phyloP scores from a whole-genome alignment of 805 yeast species.

The Isabelozyma gotoi region DNA sequence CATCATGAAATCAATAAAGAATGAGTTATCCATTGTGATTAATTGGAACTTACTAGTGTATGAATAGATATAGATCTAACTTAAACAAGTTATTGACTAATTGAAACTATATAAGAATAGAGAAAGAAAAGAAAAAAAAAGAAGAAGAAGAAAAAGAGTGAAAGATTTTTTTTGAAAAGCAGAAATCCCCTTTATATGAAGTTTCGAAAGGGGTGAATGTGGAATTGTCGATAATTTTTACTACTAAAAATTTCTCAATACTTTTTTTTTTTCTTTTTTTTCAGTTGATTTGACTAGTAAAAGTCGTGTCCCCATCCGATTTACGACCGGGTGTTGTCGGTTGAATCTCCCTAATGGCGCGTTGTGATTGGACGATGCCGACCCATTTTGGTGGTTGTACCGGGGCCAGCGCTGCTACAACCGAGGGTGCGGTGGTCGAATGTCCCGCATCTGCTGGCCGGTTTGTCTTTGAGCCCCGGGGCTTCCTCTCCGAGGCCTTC shows the following conservation, averaged over 20 bases:
- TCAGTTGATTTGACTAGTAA: no score
- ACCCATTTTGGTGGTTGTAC: not conserved
- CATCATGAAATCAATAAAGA: slow-evolving; percentile 67
- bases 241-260: not conserved
- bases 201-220: not conserved
- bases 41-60: not conserved
- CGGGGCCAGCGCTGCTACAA: not conserved
- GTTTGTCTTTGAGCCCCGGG: no score
- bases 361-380: not conserved
- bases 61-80: slow-evolving; percentile 5
- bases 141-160: slow-evolving; percentile 1
- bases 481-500: no score
- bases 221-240: not conserved
- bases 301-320: not conserved
- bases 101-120: slow-evolving; percentile 8
- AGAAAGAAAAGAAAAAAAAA: slow-evolving; percentile 4
- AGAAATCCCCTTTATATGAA: not conserved
- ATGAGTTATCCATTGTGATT: slow-evolving; percentile 24
- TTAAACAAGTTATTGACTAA: not conserved
- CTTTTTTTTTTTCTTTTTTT: not conserved
- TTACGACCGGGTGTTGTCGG: not conserved
- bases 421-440: not conserved
- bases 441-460: not conserved
- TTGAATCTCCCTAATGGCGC: not conserved
- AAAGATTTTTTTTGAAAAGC: not conserved